Base-by-base conservation (phyloP, 257 asterid species). In the Solanum ahanhuiri region DNA sequence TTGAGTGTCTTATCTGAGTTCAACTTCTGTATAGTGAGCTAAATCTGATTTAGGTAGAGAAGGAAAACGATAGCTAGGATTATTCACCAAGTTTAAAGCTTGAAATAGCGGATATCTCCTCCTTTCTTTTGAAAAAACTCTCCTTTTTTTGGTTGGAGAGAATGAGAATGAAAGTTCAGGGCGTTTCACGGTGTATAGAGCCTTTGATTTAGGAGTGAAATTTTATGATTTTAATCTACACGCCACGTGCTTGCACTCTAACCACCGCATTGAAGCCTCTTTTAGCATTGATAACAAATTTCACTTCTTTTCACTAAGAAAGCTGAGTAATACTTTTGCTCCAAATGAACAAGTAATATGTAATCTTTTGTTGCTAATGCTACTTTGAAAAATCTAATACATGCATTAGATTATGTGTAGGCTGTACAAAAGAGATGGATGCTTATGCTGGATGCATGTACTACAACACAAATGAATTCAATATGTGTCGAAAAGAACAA, bases 401-500 rank as follows among this genome's bases (percentile, higher is more conserved):
- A 34, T 71, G 48, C 48, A 33, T 34, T 33, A 71, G 34, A 69
- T 70, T 33, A 70, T 31, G 77, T 91, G 92, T 87, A 96, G 99
- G 92, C 89, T 95, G 99, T 91, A 86, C 87, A 83, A 95, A 94
- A 87, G 98, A 96, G 91, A 89, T 94, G 91, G 96, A 95, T 89
- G 91, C 96, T 20, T 96, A 93, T 85, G 94, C 94, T 14, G 97
- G 98, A 63, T 95, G 99, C 90, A 92, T 95, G 98, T 93, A 92
- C 89, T 95, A 95, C 91, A 89, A 91, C 90, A 95, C 98, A 1
- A 95, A 95, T 22, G 98, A 95, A 87, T 96, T 94, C 85, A 98
- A 96, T 17, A 75, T 94, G 30, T 94, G 99, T 83, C 96, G 98
- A 87, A 91, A 96, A 90, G 98, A 96, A 91, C 99, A 96, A 88